Evolutionary conservation across 1,284 basidiomycete species (phyloP).

Genomic region (Kalmanozyma brasiliensis): DNA sequence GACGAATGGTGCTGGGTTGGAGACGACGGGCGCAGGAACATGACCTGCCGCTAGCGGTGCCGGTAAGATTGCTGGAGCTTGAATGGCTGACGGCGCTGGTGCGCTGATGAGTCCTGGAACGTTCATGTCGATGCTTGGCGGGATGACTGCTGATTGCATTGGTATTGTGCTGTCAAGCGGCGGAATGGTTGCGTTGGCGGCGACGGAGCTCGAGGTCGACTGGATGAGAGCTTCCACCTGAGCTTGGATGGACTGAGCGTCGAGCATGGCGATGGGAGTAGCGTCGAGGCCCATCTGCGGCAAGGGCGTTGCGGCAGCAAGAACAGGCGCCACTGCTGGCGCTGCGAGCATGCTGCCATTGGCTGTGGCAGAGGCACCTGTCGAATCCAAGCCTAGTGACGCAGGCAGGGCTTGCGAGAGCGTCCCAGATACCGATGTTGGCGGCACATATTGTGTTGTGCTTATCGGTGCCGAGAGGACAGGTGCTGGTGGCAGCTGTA

Average conservation of each 20-base stretch:
- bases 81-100: background rate
- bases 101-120: background rate
- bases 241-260: constrained; percentile 40
- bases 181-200: background rate
- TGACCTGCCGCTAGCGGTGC: background rate
- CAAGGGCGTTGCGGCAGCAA: background rate
- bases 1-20: constrained; percentile 4
- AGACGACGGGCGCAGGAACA: background rate
- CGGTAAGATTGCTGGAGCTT: constrained; percentile 1
- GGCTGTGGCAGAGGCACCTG: constrained; percentile 1
- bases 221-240: constrained; percentile 42
- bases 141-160: background rate
- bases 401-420: background rate
- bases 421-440: background rate
- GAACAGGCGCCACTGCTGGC: background rate
- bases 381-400: constrained; percentile 1
- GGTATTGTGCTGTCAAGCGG: background rate
- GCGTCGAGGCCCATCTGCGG: constrained; percentile 3
- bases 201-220: constrained; percentile 35
- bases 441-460: constrained; percentile 10
- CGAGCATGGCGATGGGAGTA: constrained; percentile 15
- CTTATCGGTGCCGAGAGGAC: constrained; percentile 5
- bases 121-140: background rate
- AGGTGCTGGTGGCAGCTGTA: constrained; percentile 18
- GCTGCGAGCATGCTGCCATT: background rate